Evolutionary conservation across 2,329 filamentous ascomycete genomes (phyloP).

Genomic region (Aspergillus awamori): DNA sequence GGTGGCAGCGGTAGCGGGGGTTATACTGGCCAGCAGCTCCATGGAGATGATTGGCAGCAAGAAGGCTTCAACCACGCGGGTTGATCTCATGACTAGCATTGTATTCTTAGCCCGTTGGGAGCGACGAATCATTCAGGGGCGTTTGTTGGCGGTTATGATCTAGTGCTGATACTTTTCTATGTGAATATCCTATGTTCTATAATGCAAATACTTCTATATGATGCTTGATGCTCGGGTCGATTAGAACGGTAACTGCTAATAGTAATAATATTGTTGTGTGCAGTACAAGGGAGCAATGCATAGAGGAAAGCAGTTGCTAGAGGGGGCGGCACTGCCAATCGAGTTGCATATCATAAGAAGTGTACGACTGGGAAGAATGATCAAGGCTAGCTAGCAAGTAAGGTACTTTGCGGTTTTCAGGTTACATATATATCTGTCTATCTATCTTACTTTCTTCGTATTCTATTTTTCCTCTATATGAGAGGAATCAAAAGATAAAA

Average conservation of each 20-base stretch:
- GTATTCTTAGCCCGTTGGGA: slow-evolving; percentile 9
- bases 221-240: neutral
- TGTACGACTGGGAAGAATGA: too few species aligned
- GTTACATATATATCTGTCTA: too few species aligned
- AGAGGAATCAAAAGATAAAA: neutral
- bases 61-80: slow-evolving; percentile 56
- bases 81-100: slow-evolving; percentile 13
- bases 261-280: too few species aligned
- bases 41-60: slow-evolving; percentile 64
- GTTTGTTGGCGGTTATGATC: slow-evolving; percentile 7
- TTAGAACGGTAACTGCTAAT: too few species aligned
- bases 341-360: too few species aligned
- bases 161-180: slow-evolving; percentile 1
- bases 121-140: neutral
- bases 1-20: slow-evolving; percentile 30
- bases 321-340: too few species aligned
- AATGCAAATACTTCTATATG: slow-evolving; percentile 4
- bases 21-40: slow-evolving; percentile 37
- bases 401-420: too few species aligned
- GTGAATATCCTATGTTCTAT: slow-evolving; percentile 5
- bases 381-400: too few species aligned
- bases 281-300: too few species aligned
- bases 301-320: too few species aligned
- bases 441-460: too few species aligned
- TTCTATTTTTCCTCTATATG: too few species aligned